A percentile compares a stretch with the other conserved stretches of the same genome.
phyloP scores from a whole-genome alignment of 1,284 basidiomycete genomes.

The Leccinum solheimii region DNA sequence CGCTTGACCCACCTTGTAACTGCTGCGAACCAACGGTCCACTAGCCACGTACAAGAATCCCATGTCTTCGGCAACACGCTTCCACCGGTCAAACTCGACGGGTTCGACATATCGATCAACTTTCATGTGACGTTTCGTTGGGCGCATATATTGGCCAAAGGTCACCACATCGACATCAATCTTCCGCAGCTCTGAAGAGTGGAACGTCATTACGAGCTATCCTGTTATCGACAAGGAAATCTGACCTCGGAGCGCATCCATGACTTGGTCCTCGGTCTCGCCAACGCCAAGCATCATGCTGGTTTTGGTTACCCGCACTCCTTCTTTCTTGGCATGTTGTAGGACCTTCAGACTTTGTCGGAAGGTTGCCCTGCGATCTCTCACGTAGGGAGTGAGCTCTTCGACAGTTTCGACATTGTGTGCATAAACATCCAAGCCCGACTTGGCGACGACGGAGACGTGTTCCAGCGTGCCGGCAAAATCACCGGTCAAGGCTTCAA shows the following conservation, averaged over 20 bases:
- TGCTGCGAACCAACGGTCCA: conserved; percentile 93
- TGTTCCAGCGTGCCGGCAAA: conserved; percentile 80
- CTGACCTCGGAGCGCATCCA: conserved; percentile 80
- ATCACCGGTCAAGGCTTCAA: conserved; percentile 97
- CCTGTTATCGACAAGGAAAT: conserved; percentile 3
- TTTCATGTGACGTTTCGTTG: conserved; percentile 99
- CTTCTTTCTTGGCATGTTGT: conserved; percentile 77
- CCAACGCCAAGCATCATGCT: conserved; percentile 99
- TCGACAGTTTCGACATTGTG: conserved; percentile 98
- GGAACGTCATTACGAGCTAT: not conserved
- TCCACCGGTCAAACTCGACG: conserved; percentile 92
- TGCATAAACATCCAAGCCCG: conserved; percentile 96
- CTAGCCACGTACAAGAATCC: conserved; percentile 98
- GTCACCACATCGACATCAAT: conserved; percentile 96
- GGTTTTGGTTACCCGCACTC: conserved; percentile 92
- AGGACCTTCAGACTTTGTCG: conserved; percentile 87
- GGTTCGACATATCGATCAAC: conserved; percentile 96
- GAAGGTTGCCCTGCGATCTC: conserved; percentile 94
- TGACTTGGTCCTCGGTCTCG: conserved; percentile 83
- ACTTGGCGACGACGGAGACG: conserved; percentile 84
- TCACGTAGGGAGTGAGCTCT: conserved; percentile 90
- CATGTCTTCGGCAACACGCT: conserved; percentile 84
- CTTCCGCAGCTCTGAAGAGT: conserved; percentile 73
- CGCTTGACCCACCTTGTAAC: conserved; percentile 78
- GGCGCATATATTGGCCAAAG: conserved; percentile 99